Base-by-base conservation (phyloP, 1,139 yeast species). In the Pichia sp. region DNA sequence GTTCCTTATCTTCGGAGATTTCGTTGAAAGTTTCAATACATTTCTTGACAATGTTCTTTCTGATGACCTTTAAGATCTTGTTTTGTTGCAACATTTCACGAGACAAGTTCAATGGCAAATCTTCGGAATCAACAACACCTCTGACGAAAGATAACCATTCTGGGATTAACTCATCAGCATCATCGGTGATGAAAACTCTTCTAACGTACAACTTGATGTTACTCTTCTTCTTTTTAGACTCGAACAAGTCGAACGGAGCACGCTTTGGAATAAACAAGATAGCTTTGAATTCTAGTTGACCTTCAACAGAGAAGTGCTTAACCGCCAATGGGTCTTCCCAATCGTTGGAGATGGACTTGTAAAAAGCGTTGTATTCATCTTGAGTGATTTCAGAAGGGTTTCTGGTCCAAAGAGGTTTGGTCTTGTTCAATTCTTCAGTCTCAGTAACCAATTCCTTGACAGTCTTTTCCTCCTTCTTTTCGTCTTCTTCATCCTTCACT, bases 251-350 rank as follows among this genome's bases (percentile, higher is more conserved):
- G 72, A 93, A 90, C 76, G 99, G 99, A 69, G 99, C 98, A 81
- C 99, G 90, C 83, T 89, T 90, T 77, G 99, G 99, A 77, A 95
- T 84, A 73, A 90, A 95, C 70, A 95, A 82, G 72, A 95, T 93
- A 62, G 99, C 98, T 81, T 88, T 90, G 85, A 95, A 95, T 80
- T 95, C 99, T 71, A 95, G 85, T 81, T 95, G 99, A 84, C 99
- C 99, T 81, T 95, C 99, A 73, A 95, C 99, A 55, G 97, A 90
- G 81, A 95, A 95, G 80, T 95, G 99, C 85, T 95, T 95, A 67
- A 93, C 98, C 65, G 98, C 98, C 74, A 93, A 85, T 78, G 97
- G 99, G 75, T 93, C 99, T 81, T 93, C 99, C 99, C 99, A 95
- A 77, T 95, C 99, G 78, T 95, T 95, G 57, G 99, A 92, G 71